Base-by-base conservation (phyloP, 2,329 filamentous ascomycete genomes). In the Cladophialophora carrionii region DNA sequence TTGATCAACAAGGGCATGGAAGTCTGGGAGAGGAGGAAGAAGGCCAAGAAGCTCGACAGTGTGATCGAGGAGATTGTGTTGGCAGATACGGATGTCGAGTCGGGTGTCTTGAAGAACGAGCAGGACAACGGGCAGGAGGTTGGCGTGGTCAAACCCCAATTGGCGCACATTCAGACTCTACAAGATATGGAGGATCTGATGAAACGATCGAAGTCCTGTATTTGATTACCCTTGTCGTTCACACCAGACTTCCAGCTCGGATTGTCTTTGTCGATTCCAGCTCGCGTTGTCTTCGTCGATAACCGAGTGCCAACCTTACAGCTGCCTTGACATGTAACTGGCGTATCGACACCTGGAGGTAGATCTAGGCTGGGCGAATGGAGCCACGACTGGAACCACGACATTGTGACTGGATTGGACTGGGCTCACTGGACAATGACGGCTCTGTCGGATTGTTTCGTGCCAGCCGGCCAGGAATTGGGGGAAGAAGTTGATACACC, bases 1-100 rank as follows among this genome's bases (percentile, higher is more conserved):
- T 31, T 66, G 20, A 63, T 73, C 55, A 73, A 70, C 43, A 68
- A 65, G 37, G 54, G 58, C 3, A 22, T 71, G 37, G 61, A 68
- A 37, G 52, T 66, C 43, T 64, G 62, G 22, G 58, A 68, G 46
- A 61, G 49, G 5, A 52, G 62, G 48, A 68, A 65, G 49, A 61
- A 52, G 41, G 55, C 46, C 34, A 69, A 66, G 37, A 61, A 64
- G 29, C 52, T 63, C 49, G 34, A 43, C 24, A 56, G 41, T 17
- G 37, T 48, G 5, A 8, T 46, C n/a, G 32, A 57, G 24, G 29
- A 49, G 12, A 48, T 48, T 22, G 34, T 46, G 20, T 31, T 49
- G 14, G 59, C 41, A 14, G 43, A 43, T n/a, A 22, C 57, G 10
- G 64, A 67, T 10, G 5, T 58, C 20, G 64, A 67, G 41, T 29